Conservation (phyloP, 352 stramenopile genomes). For the Globisporangium emineosum region DNA sequence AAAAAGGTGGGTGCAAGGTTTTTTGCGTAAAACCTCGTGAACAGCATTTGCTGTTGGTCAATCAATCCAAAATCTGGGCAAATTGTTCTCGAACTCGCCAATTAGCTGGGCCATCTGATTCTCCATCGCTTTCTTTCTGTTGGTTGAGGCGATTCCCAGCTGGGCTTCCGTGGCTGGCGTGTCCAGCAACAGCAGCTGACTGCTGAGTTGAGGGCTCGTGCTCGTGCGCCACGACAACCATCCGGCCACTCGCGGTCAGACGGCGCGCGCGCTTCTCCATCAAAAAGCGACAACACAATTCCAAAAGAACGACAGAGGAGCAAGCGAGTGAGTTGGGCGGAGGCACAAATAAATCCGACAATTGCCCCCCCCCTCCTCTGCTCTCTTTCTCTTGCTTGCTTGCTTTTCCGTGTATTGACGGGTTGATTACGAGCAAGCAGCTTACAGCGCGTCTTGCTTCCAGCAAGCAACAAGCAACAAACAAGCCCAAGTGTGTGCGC, state of each 20-base stretch:
- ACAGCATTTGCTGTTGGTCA: too few species aligned
- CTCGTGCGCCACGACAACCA: neutral
- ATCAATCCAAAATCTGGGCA: neutral
- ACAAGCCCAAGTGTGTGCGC: neutral
- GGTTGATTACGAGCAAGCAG: neutral
- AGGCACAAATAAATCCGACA: neutral
- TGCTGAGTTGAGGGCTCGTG: neutral
- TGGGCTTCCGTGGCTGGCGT: neutral
- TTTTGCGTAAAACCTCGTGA: neutral
- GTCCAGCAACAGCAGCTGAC: neutral
- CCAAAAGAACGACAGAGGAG: neutral
- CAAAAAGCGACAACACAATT: neutral
- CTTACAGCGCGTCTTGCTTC: neutral
- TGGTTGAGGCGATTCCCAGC: neutral
- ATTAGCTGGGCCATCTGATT: neutral
- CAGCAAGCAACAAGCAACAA: neutral
- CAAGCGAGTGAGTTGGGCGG: neutral
- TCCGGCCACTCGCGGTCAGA: neutral
- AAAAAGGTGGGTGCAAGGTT: neutral
- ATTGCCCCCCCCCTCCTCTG: neutral
- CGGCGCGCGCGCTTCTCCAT: neutral
- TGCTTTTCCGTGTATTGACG: neutral
- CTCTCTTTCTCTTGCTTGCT: neutral
- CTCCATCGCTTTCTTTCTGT: neutral
- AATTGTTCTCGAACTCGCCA: neutral